Conservation (phyloP, 768 basidiomycete genomes). For the Fomitopsis pulvina region DNA sequence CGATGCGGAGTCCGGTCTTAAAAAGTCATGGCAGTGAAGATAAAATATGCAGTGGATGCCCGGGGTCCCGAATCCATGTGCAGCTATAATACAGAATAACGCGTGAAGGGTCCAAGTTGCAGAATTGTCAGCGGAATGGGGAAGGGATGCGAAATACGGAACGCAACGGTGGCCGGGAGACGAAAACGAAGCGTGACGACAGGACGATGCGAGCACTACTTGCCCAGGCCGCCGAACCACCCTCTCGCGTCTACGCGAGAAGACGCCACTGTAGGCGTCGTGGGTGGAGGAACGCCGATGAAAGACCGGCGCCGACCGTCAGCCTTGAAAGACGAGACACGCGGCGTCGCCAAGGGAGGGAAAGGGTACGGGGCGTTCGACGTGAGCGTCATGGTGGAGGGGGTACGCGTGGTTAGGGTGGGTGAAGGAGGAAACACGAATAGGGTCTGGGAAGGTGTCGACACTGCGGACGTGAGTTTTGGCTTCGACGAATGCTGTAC, state of each 20-base stretch:
- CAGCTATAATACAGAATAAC: not conserved
- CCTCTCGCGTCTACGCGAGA: slow-evolving; percentile 81
- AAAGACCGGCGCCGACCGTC: slow-evolving; percentile 68
- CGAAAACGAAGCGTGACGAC: slow-evolving; percentile 2
- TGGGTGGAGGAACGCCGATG: slow-evolving; percentile 60
- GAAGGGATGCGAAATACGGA: slow-evolving; percentile 1
- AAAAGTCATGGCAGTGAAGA: slow-evolving; percentile 6
- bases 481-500: slow-evolving; percentile 16
- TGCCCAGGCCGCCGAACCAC: slow-evolving; percentile 31
- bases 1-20: slow-evolving; percentile 14
- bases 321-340: slow-evolving; percentile 59
- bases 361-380: slow-evolving; percentile 54
- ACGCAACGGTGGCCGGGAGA: not conserved
- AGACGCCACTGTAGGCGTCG: slow-evolving; percentile 75
- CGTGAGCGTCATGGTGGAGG: slow-evolving; percentile 78
- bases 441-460: slow-evolving; percentile 73
- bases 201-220: not conserved
- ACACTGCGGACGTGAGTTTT: slow-evolving; percentile 15
- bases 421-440: slow-evolving; percentile 86
- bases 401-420: slow-evolving; percentile 48
- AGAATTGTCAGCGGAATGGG: not conserved
- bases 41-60: slow-evolving; percentile 2
- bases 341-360: slow-evolving; percentile 57
- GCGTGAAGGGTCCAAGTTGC: not conserved
- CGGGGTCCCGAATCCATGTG: slow-evolving; percentile 1